Base-by-base conservation (phyloP, 345 rosid genomes). In the Reutealis trisperma region DNA sequence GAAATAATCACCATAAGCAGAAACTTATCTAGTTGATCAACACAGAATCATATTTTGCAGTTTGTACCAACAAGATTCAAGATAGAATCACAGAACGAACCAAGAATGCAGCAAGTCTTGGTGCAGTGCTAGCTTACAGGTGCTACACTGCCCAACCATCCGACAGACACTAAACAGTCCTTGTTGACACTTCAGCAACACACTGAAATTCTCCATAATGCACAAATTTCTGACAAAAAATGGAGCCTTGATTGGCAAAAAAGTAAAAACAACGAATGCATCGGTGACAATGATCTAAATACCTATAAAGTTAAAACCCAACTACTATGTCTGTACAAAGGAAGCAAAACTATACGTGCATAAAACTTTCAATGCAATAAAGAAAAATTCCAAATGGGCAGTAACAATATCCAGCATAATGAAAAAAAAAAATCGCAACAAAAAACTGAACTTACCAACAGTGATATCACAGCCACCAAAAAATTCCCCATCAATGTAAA, bases 391-490 rank as follows among this genome's bases (percentile, higher is more conserved):
- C 21, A 67, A 19, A 68, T n/a, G 16, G 51, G 8, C 6, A 44
- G 21, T 12, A 76, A 34, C 60, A n/a, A 67, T 41, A 25, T 74
- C 19, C 27, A 51, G 49, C 14, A 75, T 16, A 0, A 30, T 30
- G 19, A 66, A 41, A 19, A 58, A 41, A 19, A 58, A 66, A 41
- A 19, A 58, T 9, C 10, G 44, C 25, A n/a, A 13, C 18, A 44
- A 49, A 49, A 55, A 63, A 70, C 9, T 51, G 32, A 71, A 71
- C 88, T 82, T 82, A 91, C 95, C 98, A 70, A 93, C 82, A 24
- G 98, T 88, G 25, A 94, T 94, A 84, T 94, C 98, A 74, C 98
- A 90, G 47, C 98, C 97, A 72, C 98, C 98, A 66, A 86, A 94
- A 68, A 94, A 94, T 74, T 94, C 98, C 62, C 98, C 98, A 1